phyloP scores from a whole-genome alignment of 805 yeast genomes.

The Kodamaea sagamina region DNA sequence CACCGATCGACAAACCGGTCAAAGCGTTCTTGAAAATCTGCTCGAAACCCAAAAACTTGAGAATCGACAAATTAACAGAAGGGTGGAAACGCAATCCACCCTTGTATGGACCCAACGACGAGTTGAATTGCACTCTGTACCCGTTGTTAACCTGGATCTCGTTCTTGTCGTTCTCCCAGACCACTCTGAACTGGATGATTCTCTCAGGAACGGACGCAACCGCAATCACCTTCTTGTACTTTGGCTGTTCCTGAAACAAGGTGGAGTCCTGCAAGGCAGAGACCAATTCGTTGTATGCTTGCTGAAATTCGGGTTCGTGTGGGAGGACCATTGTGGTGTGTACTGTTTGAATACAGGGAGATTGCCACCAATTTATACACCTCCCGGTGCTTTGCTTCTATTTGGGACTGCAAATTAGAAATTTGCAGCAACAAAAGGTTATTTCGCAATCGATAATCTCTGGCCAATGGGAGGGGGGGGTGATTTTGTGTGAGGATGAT shows the following conservation, averaged over 20 bases:
- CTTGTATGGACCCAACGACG: constrained; percentile 98
- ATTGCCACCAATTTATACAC: constrained; percentile 7
- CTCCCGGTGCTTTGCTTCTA: background rate
- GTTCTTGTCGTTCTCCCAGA: constrained; percentile 97
- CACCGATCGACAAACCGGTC: constrained; percentile 97
- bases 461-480: constrained; percentile 5
- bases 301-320: constrained; percentile 97
- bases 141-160: constrained; percentile 92
- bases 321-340: constrained; percentile 75
- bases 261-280: constrained; percentile 89
- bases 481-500: constrained; percentile 2
- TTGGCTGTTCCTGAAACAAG: constrained; percentile 84
- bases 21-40: constrained; percentile 98
- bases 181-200: constrained; percentile 93
- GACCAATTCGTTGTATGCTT: constrained; percentile 93
- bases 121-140: constrained; percentile 97
- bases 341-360: background rate
- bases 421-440: background rate
- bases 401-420: background rate
- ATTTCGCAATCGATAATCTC: constrained; percentile 10
- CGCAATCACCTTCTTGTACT: constrained; percentile 83
- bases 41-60: constrained; percentile 96
- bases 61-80: constrained; percentile 89
- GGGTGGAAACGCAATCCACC: constrained; percentile 99
- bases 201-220: constrained; percentile 95